These are phyloP conservation scores for Cryptosporidium felis DNA, from an alignment of 169 alveolate genomes.

Conservation along the genomic window DNA sequence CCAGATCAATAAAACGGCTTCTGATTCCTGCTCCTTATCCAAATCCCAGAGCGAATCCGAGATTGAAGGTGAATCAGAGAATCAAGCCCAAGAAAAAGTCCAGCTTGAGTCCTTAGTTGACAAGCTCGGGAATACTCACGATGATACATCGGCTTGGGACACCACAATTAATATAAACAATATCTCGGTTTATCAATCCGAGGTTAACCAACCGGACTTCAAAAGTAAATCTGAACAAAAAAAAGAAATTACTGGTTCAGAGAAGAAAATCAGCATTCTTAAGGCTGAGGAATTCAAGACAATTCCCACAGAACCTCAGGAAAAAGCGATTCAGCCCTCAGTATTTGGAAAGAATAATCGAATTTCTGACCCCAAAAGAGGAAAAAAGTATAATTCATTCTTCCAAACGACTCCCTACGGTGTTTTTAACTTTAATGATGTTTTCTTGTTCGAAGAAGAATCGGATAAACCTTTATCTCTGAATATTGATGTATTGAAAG, in stretches of 20 bases:
- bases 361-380: not conserved
- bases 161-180: constrained; percentile 21
- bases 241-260: not conserved
- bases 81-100: not conserved
- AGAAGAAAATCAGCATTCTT: constrained; percentile 22
- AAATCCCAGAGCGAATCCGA: constrained; percentile 4
- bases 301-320: not conserved
- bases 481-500: constrained; percentile 35
- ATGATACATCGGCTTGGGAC: constrained; percentile 19
- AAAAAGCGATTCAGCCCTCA: not conserved
- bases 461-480: constrained; percentile 12
- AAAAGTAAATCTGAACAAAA: not conserved
- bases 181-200: not conserved
- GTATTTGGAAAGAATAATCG: constrained; percentile 2
- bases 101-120: too few species aligned
- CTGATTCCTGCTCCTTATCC: not conserved
- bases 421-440: constrained; percentile 10
- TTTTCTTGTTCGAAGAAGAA: constrained; percentile 48
- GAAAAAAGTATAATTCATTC: constrained; percentile 21
- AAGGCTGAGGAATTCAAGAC: constrained; percentile 42
- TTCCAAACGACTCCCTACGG: constrained; percentile 52
- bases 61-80: not conserved
- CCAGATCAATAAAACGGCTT: too few species aligned
- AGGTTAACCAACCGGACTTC: not conserved
- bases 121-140: not conserved